phyloP scores from a whole-genome alignment of 1,284 basidiomycete species.

The Rhodotorula sp. region DNA sequence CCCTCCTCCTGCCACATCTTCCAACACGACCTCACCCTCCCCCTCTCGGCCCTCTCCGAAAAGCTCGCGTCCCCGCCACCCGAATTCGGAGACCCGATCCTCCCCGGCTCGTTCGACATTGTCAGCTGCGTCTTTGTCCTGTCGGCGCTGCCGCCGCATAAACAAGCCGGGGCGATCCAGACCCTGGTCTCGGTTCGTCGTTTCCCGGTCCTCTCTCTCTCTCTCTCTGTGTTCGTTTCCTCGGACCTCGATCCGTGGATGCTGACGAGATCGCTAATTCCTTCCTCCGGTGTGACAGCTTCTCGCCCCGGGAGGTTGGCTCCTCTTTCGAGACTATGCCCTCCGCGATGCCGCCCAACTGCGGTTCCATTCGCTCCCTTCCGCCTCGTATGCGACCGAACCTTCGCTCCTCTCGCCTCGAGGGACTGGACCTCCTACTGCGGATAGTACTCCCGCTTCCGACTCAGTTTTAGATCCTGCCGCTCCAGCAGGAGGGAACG shows the following conservation, averaged over 20 bases:
- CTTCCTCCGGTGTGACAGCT: constrained; percentile 8
- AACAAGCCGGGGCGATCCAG: constrained; percentile 42
- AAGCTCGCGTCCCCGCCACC: constrained; percentile 12
- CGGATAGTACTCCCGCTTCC: constrained; percentile 12
- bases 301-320: constrained; percentile 40
- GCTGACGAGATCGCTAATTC: not conserved
- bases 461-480: not conserved
- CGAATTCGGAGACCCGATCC: constrained; percentile 26
- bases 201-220: not conserved
- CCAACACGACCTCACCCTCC: constrained; percentile 46
- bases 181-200: constrained; percentile 31
- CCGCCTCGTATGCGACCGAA: constrained; percentile 29
- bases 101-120: constrained; percentile 33
- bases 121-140: constrained; percentile 49
- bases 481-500: not conserved
- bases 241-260: too few relatives aligned
- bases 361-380: constrained; percentile 47
- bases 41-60: constrained; percentile 5
- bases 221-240: too few relatives aligned
- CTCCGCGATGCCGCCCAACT: constrained; percentile 49
- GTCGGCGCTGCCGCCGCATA: constrained; percentile 48
- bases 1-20: constrained; percentile 46
- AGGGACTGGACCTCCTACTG: not conserved
- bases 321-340: constrained; percentile 50
- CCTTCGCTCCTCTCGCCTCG: constrained; percentile 47